These are phyloP conservation scores for Camelina neglecta DNA, from an alignment of 345 rosid genomes.

Conservation along the genomic window DNA sequence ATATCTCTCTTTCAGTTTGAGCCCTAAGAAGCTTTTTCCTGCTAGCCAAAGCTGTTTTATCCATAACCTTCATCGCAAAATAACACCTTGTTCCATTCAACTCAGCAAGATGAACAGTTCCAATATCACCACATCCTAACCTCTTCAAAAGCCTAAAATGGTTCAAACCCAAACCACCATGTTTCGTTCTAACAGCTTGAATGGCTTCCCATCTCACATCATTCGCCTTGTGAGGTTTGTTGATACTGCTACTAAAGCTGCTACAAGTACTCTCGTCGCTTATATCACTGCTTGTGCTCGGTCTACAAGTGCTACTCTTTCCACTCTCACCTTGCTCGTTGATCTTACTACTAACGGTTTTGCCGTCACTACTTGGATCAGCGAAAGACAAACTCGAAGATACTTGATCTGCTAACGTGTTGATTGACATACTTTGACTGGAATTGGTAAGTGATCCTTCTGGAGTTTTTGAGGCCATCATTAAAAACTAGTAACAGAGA, in stretches of 20 bases:
- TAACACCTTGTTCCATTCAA: slow-evolving; percentile 70
- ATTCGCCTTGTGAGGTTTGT: slow-evolving; percentile 82
- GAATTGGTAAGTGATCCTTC: slow-evolving; percentile 51
- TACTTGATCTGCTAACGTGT: slow-evolving; percentile 56
- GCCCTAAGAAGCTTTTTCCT: slow-evolving; percentile 83
- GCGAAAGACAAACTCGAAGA: slow-evolving; percentile 56
- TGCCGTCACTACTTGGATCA: slow-evolving; percentile 53
- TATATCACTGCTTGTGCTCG: slow-evolving; percentile 76
- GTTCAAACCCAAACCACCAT: slow-evolving; percentile 68
- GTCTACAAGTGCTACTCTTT: slow-evolving; percentile 70
- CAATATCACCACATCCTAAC: slow-evolving; percentile 82
- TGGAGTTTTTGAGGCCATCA: slow-evolving; percentile 62
- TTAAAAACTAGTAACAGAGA: slow-evolving; percentile 33
- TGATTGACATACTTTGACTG: slow-evolving; percentile 42
- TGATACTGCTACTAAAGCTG: slow-evolving; percentile 76
- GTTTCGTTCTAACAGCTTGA: slow-evolving; percentile 70
- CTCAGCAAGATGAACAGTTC: slow-evolving; percentile 81
- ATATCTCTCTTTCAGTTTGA: slow-evolving; percentile 83
- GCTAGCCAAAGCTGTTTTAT: slow-evolving; percentile 71
- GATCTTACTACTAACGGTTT: slow-evolving; percentile 42
- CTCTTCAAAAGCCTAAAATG: slow-evolving; percentile 81
- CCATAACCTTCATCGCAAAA: slow-evolving; percentile 85
- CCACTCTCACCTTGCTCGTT: slow-evolving; percentile 66
- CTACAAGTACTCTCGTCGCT: slow-evolving; percentile 84
- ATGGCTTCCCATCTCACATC: slow-evolving; percentile 84